A percentile compares a stretch with the other conserved stretches of the same genome.
Conservation (phyloP, 176 grass and related monocot species). For the Dendrocalamus sinicus region DNA sequence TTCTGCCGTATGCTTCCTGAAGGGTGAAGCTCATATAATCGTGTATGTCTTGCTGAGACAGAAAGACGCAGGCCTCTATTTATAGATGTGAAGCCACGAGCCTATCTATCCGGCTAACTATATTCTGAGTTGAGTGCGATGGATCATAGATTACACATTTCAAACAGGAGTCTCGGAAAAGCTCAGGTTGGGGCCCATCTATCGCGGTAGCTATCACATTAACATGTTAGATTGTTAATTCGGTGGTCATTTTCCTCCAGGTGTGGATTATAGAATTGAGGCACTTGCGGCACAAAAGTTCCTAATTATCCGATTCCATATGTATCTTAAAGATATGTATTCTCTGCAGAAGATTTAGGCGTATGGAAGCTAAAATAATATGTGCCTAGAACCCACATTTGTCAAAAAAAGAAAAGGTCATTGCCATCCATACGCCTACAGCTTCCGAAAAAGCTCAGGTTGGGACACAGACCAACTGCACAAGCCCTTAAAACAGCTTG, state of each 20-base stretch:
- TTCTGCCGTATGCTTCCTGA: slow-evolving; percentile 3
- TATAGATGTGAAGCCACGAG: slow-evolving; percentile 48
- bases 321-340: slow-evolving; percentile 54
- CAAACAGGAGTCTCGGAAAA: slow-evolving; percentile 28
- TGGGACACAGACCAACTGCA: neutral
- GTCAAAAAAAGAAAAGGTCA: slow-evolving; percentile 48
- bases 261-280: slow-evolving; percentile 36
- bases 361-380: slow-evolving; percentile 8
- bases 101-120: slow-evolving; percentile 37
- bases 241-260: slow-evolving; percentile 18
- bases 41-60: slow-evolving; percentile 37
- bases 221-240: slow-evolving; percentile 25
- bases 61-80: slow-evolving; percentile 46
- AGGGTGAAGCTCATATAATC: slow-evolving; percentile 6
- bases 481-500: neutral
- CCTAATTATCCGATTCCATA: slow-evolving; percentile 29
- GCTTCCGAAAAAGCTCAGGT: neutral
- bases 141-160: slow-evolving; percentile 42
- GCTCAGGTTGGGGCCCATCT: slow-evolving; percentile 32
- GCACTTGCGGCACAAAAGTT: slow-evolving; percentile 32
- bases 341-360: slow-evolving; percentile 40
- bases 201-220: slow-evolving; percentile 12
- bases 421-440: slow-evolving; percentile 30
- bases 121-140: slow-evolving; percentile 32
- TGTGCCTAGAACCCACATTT: slow-evolving; percentile 53